phyloP scores from a whole-genome alignment of 306 rosid species.

The Oemleria cerasiformis region DNA sequence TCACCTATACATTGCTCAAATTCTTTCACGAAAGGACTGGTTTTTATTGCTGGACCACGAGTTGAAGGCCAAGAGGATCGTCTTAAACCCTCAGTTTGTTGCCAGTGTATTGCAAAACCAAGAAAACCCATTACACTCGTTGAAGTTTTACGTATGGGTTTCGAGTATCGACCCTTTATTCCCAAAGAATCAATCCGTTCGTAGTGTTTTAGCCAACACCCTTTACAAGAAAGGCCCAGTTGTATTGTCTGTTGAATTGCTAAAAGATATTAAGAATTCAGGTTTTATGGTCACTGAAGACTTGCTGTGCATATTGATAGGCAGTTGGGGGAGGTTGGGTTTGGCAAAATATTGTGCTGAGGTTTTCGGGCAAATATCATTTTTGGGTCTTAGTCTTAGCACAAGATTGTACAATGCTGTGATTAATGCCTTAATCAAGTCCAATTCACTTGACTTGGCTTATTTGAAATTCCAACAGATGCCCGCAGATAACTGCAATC shows the following conservation, averaged over 20 bases:
- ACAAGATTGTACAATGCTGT: conserved; percentile 82
- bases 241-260: conserved; percentile 58
- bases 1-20: conserved; percentile 44
- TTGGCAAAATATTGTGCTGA: conserved; percentile 66
- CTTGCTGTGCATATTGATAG: conserved; percentile 54
- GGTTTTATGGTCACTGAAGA: conserved; percentile 55
- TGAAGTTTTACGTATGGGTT: conserved; percentile 72
- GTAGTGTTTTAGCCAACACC: conserved; percentile 37
- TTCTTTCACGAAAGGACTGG: conserved; percentile 67
- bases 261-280: conserved; percentile 46
- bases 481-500: conserved; percentile 54
- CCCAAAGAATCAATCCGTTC: conserved; percentile 42
- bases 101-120: conserved; percentile 59
- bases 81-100: conserved; percentile 46
- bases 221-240: conserved; percentile 56
- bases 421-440: conserved; percentile 75
- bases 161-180: conserved; percentile 44
- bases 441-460: conserved; percentile 81
- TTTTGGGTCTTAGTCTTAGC: conserved; percentile 53
- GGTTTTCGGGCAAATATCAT: conserved; percentile 64
- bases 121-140: conserved; percentile 45
- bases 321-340: conserved; percentile 90
- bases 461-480: conserved; percentile 82
- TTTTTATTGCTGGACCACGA: conserved; percentile 54
- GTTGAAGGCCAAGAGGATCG: conserved; percentile 33